These are phyloP conservation scores for Houttuynia cordata DNA, from an alignment of 164 flowering plant genomes.

Conservation along the genomic window DNA sequence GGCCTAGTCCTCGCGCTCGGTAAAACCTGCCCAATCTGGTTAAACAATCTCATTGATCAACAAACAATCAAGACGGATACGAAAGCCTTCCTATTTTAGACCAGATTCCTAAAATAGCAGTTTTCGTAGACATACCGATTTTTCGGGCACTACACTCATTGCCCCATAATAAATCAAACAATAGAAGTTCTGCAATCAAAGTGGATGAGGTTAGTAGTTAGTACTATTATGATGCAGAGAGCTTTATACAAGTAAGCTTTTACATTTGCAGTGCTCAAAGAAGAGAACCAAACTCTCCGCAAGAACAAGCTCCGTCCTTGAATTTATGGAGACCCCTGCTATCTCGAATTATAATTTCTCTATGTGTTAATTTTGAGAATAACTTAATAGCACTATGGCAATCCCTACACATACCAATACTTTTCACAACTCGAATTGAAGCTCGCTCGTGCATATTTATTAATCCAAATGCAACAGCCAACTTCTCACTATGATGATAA, in stretches of 20 bases:
- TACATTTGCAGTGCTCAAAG: background rate
- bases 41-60: too few species aligned
- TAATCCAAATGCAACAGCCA: slow-evolving; percentile 69
- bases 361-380: slow-evolving; percentile 32
- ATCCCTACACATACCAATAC: slow-evolving; percentile 51
- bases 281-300: slow-evolving; percentile 48
- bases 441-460: slow-evolving; percentile 30
- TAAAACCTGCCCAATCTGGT: too few species aligned
- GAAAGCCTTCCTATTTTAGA: too few species aligned
- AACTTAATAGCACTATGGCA: slow-evolving; percentile 55
- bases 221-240: background rate
- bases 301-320: slow-evolving; percentile 54
- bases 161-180: too few species aligned
- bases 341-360: slow-evolving; percentile 63
- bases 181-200: too few species aligned
- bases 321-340: slow-evolving; percentile 68
- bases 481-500: slow-evolving; percentile 76
- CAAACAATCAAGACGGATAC: too few species aligned
- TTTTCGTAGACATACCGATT: too few species aligned
- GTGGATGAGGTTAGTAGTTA: background rate
- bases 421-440: slow-evolving; percentile 51
- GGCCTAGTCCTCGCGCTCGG: too few species aligned
- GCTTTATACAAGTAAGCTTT: background rate
- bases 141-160: too few species aligned
- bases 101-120: too few species aligned